Conservation (phyloP, 331 rosid genomes). For the Rosa hybrid region DNA sequence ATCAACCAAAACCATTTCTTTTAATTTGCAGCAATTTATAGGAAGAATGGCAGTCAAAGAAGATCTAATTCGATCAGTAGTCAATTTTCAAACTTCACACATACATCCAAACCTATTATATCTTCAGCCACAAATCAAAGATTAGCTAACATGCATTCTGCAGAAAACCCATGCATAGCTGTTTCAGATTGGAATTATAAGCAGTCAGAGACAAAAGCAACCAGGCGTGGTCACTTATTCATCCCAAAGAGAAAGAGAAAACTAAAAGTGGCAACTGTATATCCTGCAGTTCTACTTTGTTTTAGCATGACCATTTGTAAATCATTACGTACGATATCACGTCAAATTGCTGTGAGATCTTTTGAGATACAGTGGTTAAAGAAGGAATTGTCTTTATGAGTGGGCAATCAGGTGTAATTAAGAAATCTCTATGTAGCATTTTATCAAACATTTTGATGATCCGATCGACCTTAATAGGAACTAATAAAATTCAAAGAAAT, state of each 20-base stretch:
- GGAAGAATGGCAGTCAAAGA: slow-evolving; percentile 5
- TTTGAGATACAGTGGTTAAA: neutral
- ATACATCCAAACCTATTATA: neutral
- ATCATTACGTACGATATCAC: neutral
- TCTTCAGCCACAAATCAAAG: neutral
- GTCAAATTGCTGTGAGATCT: neutral
- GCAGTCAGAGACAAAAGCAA: neutral
- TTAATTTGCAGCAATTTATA: neutral
- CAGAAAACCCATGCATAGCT: slow-evolving; percentile 1
- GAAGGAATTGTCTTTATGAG: neutral
- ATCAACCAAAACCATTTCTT: slow-evolving; percentile 16
- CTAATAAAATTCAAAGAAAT: too few species aligned
- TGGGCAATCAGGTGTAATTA: neutral
- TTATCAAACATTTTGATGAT: too few species aligned
- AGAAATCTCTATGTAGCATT: too few species aligned
- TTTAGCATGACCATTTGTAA: neutral
- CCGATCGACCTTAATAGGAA: too few species aligned
- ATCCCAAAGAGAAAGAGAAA: neutral
- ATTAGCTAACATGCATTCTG: slow-evolving; percentile 10
- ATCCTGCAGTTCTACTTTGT: neutral
- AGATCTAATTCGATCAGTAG: neutral
- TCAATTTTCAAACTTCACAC: neutral
- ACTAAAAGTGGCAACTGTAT: neutral
- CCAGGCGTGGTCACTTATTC: neutral
- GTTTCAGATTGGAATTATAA: neutral